These are phyloP conservation scores for Kazachstania africana DNA, from an alignment of 805 yeast species.

Conservation along the genomic window DNA sequence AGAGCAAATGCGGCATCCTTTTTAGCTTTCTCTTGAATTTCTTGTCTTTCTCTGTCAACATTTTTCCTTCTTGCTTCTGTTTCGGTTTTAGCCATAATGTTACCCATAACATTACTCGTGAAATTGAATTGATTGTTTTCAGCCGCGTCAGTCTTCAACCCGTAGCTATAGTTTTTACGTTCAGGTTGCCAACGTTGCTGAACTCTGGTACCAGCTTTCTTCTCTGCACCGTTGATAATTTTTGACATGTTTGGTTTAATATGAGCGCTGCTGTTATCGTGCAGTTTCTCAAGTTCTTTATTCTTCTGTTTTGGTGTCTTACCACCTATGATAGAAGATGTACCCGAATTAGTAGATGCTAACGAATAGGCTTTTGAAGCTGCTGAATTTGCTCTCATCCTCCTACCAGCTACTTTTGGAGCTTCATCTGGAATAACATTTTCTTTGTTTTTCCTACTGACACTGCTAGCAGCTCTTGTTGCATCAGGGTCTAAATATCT, in stretches of 20 bases:
- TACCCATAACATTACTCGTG: conserved; percentile 13
- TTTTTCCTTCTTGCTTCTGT: conserved; percentile 15
- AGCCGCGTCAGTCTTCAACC: conserved; percentile 13
- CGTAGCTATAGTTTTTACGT: conserved; percentile 10
- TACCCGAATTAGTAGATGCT: conserved; percentile 3
- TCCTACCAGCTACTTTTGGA: neutral
- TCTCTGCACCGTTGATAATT: conserved; percentile 22
- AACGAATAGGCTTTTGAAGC: conserved; percentile 23
- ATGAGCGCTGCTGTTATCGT: neutral
- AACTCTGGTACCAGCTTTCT: conserved; percentile 19
- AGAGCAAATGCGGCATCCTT: conserved; percentile 27
- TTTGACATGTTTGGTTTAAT: conserved; percentile 11
- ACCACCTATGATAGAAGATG: conserved; percentile 13
- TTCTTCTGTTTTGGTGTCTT: neutral
- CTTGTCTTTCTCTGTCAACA: conserved; percentile 60
- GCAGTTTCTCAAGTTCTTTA: too few relatives aligned
- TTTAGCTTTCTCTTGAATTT: conserved; percentile 45
- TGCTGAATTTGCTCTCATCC: conserved; percentile 10
- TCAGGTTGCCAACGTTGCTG: conserved; percentile 13
- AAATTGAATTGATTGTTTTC: conserved; percentile 12
- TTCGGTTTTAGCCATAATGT: conserved; percentile 5
- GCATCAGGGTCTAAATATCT: conserved; percentile 30
- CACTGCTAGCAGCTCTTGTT: conserved; percentile 18
- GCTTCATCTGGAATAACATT: conserved; percentile 5
- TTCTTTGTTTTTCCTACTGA: neutral